Evolutionary conservation across 2,329 filamentous ascomycete species (phyloP).

Genomic region (Ascochyta pisi): DNA sequence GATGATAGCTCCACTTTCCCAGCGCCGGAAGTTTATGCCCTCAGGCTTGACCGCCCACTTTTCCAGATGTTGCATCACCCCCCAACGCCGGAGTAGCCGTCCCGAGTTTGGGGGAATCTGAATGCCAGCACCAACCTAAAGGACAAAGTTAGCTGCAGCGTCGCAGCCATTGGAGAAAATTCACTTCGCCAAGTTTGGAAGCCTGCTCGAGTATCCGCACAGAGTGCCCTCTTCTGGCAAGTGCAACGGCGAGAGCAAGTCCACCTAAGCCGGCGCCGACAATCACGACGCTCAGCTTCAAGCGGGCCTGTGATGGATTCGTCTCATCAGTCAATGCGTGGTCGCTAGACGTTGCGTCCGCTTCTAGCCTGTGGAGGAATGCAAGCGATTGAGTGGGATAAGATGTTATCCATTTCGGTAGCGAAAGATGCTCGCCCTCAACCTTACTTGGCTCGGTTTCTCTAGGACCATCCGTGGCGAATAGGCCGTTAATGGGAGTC

Average conservation of each 20-base stretch:
- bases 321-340: too few species aligned
- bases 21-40: constrained; percentile 58
- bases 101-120: constrained; percentile 41
- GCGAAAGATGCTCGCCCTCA: too few species aligned
- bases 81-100: constrained; percentile 56
- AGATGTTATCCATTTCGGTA: too few species aligned
- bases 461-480: too few species aligned
- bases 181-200: constrained; percentile 46
- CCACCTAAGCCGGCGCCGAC: constrained; percentile 51
- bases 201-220: constrained; percentile 23
- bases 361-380: too few species aligned
- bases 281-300: constrained; percentile 40
- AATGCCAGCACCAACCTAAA: constrained; percentile 22
- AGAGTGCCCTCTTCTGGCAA: constrained; percentile 32
- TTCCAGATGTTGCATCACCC: constrained; percentile 37
- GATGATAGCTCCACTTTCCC: constrained; percentile 55
- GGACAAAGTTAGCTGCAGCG: background rate
- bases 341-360: too few species aligned
- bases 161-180: background rate
- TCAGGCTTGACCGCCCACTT: constrained; percentile 46
- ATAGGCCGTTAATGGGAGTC: too few species aligned
- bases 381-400: too few species aligned
- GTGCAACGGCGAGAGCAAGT: constrained; percentile 55
- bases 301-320: too few species aligned
- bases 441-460: too few species aligned